A percentile compares a stretch with the other conserved stretches of the same genome.
Conservation (phyloP, 2,329 filamentous ascomycete genomes). For the Cercospora zeina region DNA sequence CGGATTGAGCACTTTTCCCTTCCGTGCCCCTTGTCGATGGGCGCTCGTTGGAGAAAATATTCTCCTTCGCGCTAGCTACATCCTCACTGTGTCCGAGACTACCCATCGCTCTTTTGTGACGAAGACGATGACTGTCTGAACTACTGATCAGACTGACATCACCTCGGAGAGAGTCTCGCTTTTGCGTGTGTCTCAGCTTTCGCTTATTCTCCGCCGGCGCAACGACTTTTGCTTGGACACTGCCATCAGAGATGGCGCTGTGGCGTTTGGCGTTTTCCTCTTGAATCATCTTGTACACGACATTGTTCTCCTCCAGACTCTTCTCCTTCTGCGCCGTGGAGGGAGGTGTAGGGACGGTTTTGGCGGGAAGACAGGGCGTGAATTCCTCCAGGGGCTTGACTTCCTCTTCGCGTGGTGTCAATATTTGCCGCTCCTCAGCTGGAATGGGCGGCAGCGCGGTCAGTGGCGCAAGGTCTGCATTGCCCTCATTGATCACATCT, state of each 20-base stretch:
- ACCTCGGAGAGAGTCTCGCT: constrained; percentile 32
- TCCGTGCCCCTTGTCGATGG: constrained; percentile 8
- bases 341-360: constrained; percentile 17
- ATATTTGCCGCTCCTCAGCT: constrained; percentile 16
- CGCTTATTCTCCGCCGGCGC: constrained; percentile 25
- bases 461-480: constrained; percentile 8
- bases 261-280: constrained; percentile 38
- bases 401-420: constrained; percentile 16
- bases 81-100: constrained; percentile 21
- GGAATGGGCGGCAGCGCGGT: constrained; percentile 21
- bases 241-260: constrained; percentile 32
- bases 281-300: constrained; percentile 31
- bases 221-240: constrained; percentile 26
- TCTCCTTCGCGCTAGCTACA: not conserved
- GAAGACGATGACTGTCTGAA: constrained; percentile 24
- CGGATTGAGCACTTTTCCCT: constrained; percentile 1
- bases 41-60: constrained; percentile 2
- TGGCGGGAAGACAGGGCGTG: constrained; percentile 12
- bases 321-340: constrained; percentile 26
- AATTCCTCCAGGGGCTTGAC: constrained; percentile 21
- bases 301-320: constrained; percentile 30
- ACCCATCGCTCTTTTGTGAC: constrained; percentile 26
- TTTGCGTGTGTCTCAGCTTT: constrained; percentile 32
- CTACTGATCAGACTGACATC: constrained; percentile 28
- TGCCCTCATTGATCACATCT: constrained; percentile 15